Percentiles rank a stretch among this genome's conserved stretches.
phyloP scores from a whole-genome alignment of 306 rosid species.

The Hippophae rhamnoides region DNA sequence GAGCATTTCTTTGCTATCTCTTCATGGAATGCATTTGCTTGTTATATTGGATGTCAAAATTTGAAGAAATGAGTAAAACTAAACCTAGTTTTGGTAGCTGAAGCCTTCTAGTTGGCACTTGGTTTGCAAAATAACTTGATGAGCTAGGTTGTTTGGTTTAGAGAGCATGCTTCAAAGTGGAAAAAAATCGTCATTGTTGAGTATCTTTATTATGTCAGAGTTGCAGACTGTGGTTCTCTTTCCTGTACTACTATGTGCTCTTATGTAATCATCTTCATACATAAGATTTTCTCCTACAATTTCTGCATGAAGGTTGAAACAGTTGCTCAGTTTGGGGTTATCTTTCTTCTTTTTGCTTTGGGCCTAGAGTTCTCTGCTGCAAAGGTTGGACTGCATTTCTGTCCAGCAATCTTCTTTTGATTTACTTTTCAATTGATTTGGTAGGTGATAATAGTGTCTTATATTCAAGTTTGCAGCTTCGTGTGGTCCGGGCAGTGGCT shows the following conservation, averaged over 20 bases:
- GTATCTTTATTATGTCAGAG: neutral
- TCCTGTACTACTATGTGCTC: constrained; percentile 6
- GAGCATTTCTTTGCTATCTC: no score
- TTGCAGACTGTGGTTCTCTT: constrained; percentile 2
- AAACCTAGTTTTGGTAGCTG: no score
- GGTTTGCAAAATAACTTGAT: no score
- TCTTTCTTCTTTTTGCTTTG: constrained; percentile 90
- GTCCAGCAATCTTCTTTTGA: constrained; percentile 11
- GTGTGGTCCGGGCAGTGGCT: constrained; percentile 88
- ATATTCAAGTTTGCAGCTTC: constrained; percentile 53
- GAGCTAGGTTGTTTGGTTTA: no score
- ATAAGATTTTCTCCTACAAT: neutral
- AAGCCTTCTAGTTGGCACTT: no score
- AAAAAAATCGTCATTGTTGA: no score
- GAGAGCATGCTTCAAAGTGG: no score
- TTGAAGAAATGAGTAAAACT: no score
- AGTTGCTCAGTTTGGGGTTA: constrained; percentile 98
- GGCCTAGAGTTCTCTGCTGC: constrained; percentile 85
- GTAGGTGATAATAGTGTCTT: constrained; percentile 13
- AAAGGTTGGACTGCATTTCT: constrained; percentile 46
- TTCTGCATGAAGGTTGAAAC: constrained; percentile 72
- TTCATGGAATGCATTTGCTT: no score
- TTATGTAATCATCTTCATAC: neutral
- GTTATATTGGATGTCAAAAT: no score
- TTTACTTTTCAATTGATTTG: constrained; percentile 7